Base-by-base conservation (phyloP, 345 rosid species). In the Jatropha curcas region DNA sequence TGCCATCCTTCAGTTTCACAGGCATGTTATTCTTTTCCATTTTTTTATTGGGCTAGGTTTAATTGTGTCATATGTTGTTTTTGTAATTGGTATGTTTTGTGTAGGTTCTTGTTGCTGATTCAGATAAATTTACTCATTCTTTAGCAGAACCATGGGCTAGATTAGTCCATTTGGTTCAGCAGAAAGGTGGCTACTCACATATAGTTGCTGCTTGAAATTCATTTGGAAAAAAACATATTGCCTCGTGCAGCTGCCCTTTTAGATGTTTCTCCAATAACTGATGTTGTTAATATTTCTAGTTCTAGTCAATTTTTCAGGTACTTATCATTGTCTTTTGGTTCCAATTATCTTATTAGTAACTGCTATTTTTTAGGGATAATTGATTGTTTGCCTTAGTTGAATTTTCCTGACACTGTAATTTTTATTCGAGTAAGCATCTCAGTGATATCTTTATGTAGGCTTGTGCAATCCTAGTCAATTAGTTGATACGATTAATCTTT, bases 191-290 rank as follows among this genome's bases (percentile, higher is more conserved):
- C 17, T 91, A 92, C 79, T 86, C 99, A 0, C 97, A 95, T 33
- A 84, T 95, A 22, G 67, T 95, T 76, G 82, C 94, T 77, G 83
- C 90, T 25, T 85, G 98, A 1, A 82, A 88, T 79, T 95, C 99
- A 61, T 95, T 95, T 59, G 98, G 99, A 80, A 95, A 95, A 55
- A 79, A 92, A 92, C 70, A 30, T 89, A 43, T 75, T 92, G 41
- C 98, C 99, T 1, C 96, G 99, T 74, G 92, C 92, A 0, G 98
- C 99, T 68, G 93, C 99, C 71, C 85, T 92, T 63, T 83, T 92
- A 70, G 98, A 92, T 79, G 94, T 95, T 77, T 92, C 94, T 82
- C 99, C 97, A 16, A 72, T 90, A 77, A 95, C 99, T 66, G 98
- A 95, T 86, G 96, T 95, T 74, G 79, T 85, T 83, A 84, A 77